Evolutionary conservation across 768 basidiomycete species (phyloP), one percentile per base, ranked within the genome.

Genomic region (Ramaria sp.): DNA sequence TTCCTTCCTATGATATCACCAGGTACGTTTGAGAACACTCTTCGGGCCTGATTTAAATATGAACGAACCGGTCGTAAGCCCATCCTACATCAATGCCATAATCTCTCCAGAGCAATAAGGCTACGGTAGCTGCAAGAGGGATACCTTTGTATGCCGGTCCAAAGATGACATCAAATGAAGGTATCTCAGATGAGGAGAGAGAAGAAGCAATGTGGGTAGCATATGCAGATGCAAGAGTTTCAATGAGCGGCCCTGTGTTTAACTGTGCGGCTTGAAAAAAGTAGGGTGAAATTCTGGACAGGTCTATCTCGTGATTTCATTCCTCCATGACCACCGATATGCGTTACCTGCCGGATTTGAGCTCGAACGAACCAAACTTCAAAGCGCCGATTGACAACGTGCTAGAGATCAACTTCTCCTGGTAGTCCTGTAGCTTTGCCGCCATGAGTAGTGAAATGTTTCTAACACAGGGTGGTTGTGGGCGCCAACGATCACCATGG

Each of bases 71-170:
- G 66, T 97, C 93, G 63, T 93, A 96, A 20, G 88, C 86, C 62
- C 90, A 91, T 0, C 88, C 91, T 30, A 93, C 81, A 34, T 78
- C 73, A 42, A 82, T 75, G 4, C 73, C 70, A 65, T 90, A 75
- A 48, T 80, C 75, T 12, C 84, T 78, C 56, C 84, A 77, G 37
- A 99, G 77, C 20, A 84, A 76, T 19, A 94, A 76, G 2, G 87
- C 77, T 3, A 94, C 89, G 34, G 86, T 79, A 0, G 94, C 87
- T 0, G 93, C 94, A 51, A 99, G 82, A 0, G 93, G 80, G 65
- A 98, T 98, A 24, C 92, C 95, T 72, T 98, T 98, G 75, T 98
- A 98, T 2, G 95, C 94, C 0, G 95, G 95, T 0, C 95, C 95
- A 63, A 98, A 96, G 34, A 98, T 77, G 46, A 97, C 79, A 63